phyloP scores from a whole-genome alignment of 2,329 filamentous ascomycete species.

The Cadophora sp. region DNA sequence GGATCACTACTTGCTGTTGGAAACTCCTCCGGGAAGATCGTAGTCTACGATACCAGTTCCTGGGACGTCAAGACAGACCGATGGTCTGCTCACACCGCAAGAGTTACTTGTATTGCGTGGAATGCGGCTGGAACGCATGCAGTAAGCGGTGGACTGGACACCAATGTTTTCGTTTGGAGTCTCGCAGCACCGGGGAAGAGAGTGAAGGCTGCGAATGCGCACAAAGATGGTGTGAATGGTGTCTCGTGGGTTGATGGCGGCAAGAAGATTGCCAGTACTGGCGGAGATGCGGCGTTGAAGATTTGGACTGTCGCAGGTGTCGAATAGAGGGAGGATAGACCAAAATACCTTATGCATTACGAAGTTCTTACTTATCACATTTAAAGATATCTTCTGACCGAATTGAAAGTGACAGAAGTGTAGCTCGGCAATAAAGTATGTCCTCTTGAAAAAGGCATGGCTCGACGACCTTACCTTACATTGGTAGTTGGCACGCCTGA shows the following conservation, averaged over 20 bases:
- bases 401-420: not conserved
- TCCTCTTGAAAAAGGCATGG: not conserved
- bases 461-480: too few relatives aligned
- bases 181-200: conserved; percentile 81
- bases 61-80: conserved; percentile 81
- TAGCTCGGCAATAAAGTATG: too few relatives aligned
- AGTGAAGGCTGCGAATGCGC: conserved; percentile 84
- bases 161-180: conserved; percentile 93
- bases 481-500: too few relatives aligned
- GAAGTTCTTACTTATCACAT: not conserved
- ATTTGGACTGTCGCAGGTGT: conserved; percentile 75
- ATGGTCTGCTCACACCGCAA: conserved; percentile 75
- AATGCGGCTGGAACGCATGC: conserved; percentile 78
- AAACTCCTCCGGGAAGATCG: conserved; percentile 84
- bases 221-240: conserved; percentile 94
- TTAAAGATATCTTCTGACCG: not conserved
- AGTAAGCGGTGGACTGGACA: conserved; percentile 86
- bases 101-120: conserved; percentile 77
- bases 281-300: conserved; percentile 90
- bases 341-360: not conserved
- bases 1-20: conserved; percentile 83
- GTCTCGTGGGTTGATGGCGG: conserved; percentile 78
- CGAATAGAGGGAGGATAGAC: conserved; percentile 45
- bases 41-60: conserved; percentile 72
- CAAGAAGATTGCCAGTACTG: conserved; percentile 75